Percentiles rank a stretch among this genome's conserved stretches.
These are phyloP conservation scores for Calonectria leucothoes DNA, from an alignment of 2,329 filamentous ascomycete genomes.

Conservation along the genomic window DNA sequence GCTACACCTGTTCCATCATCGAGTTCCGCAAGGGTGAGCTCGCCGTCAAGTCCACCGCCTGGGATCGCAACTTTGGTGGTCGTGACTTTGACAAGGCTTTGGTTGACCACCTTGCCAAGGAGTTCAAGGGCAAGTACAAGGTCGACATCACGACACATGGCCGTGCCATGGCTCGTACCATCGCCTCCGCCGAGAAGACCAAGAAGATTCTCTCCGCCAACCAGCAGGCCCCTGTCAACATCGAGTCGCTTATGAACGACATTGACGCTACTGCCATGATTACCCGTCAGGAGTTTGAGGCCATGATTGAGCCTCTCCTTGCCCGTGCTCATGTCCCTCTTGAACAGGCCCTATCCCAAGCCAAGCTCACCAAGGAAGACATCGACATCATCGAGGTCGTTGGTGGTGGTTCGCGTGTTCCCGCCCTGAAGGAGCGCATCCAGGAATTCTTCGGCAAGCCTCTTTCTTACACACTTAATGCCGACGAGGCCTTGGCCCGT, in stretches of 20 bases:
- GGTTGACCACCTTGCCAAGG: conserved; percentile 92
- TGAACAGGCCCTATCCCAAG: conserved; percentile 93
- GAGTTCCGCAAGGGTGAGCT: conserved; percentile 98
- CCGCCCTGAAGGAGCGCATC: conserved; percentile 90
- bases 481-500: conserved; percentile 95
- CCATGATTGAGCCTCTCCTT: conserved; percentile 87
- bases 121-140: conserved; percentile 98
- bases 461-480: conserved; percentile 96
- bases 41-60: conserved; percentile 90
- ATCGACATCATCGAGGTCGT: conserved; percentile 95
- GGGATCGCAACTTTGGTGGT: conserved; percentile 96
- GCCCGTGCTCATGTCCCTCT: conserved; percentile 78
- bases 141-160: conserved; percentile 92
- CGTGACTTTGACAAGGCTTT: conserved; percentile 97
- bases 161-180: conserved; percentile 89
- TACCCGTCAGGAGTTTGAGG: conserved; percentile 94
- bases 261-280: conserved; percentile 90
- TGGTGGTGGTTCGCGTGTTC: conserved; percentile 94
- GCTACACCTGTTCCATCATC: conserved; percentile 93
- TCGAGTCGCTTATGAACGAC: conserved; percentile 99
- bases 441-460: conserved; percentile 91
- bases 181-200: conserved; percentile 92
- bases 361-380: conserved; percentile 89
- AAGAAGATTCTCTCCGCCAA: conserved; percentile 99
- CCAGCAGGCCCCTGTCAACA: conserved; percentile 90